Percentiles rank a stretch among this genome's conserved stretches.
Evolutionary conservation across 768 basidiomycete genomes (phyloP).

Genomic region (Boletus coccyginus): DNA sequence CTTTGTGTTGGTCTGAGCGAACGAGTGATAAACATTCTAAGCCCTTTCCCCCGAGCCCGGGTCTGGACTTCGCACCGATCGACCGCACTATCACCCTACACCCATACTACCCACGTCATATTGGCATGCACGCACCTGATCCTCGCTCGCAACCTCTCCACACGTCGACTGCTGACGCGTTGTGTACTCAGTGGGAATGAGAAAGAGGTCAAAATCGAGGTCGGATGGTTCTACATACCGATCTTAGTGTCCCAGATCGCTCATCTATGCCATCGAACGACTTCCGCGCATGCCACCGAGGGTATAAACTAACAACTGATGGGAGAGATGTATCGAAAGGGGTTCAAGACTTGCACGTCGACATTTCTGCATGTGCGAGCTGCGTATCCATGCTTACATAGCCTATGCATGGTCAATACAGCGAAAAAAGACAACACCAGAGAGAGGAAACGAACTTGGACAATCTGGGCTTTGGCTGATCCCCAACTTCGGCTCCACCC

Average conservation of each 20-base stretch:
- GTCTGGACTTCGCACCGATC: not conserved
- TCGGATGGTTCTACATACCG: too few relatives aligned
- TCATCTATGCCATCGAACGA: too few relatives aligned
- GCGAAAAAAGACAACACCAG: not conserved
- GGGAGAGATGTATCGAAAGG: too few relatives aligned
- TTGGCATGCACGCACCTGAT: constrained; percentile 15
- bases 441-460: not conserved
- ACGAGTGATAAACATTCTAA: too few relatives aligned
- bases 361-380: not conserved
- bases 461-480: not conserved
- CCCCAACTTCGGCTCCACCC: not conserved
- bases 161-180: constrained; percentile 5
- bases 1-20: too few relatives aligned
- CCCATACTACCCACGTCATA: not conserved
- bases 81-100: not conserved
- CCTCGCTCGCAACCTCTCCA: constrained; percentile 4
- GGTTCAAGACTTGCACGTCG: too few relatives aligned
- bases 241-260: too few relatives aligned
- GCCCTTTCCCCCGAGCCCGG: too few relatives aligned
- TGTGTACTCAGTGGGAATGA: too few relatives aligned
- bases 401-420: not conserved
- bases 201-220: too few relatives aligned
- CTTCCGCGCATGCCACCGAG: too few relatives aligned
- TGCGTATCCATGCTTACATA: not conserved
- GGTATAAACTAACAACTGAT: too few relatives aligned